Conservation (phyloP, 1,284 basidiomycete genomes). For the Tremellales sp. region DNA sequence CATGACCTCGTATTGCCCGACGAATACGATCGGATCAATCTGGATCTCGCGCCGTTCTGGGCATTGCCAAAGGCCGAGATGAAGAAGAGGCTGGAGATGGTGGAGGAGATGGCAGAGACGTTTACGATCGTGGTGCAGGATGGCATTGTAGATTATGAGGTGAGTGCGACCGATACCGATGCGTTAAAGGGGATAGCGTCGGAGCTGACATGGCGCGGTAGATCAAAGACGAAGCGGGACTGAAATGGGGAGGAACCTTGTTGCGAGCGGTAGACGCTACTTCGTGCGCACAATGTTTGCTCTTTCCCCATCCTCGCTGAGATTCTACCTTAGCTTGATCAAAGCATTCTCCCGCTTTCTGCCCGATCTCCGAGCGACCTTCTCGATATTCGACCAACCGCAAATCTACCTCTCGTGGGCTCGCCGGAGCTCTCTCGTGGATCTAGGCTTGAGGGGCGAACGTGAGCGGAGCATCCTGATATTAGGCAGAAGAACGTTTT, state of each 20-base stretch:
- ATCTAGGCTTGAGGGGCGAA: constrained; percentile 47
- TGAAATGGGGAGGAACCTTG: constrained; percentile 41
- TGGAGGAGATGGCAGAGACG: constrained; percentile 40
- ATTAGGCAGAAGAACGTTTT: not conserved
- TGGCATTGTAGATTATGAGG: constrained; percentile 34
- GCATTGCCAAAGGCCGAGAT: constrained; percentile 66
- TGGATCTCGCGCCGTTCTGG: constrained; percentile 79
- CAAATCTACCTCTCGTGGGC: constrained; percentile 51
- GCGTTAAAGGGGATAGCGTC: too few species aligned
- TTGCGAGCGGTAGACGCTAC: constrained; percentile 35
- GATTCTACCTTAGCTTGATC: constrained; percentile 30
- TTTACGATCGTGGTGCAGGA: constrained; percentile 39
- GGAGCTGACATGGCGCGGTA: constrained; percentile 4
- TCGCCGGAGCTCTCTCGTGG: constrained; percentile 44
- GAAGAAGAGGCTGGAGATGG: constrained; percentile 59
- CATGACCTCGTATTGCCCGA: constrained; percentile 75
- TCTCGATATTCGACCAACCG: constrained; percentile 52
- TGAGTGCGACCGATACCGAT: constrained; percentile 17
- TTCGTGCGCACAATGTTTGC: constrained; percentile 17
- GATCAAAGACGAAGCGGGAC: constrained; percentile 38
- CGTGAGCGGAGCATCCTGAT: constrained; percentile 36
- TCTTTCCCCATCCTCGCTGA: too few species aligned
- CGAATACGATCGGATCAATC: constrained; percentile 76
- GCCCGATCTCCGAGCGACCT: constrained; percentile 48
- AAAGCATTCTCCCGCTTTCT: constrained; percentile 41